Evolutionary conservation across 257 asterid species (phyloP), one percentile per base, ranked within the genome.

Genomic region (Salvia miltiorrhiza): DNA sequence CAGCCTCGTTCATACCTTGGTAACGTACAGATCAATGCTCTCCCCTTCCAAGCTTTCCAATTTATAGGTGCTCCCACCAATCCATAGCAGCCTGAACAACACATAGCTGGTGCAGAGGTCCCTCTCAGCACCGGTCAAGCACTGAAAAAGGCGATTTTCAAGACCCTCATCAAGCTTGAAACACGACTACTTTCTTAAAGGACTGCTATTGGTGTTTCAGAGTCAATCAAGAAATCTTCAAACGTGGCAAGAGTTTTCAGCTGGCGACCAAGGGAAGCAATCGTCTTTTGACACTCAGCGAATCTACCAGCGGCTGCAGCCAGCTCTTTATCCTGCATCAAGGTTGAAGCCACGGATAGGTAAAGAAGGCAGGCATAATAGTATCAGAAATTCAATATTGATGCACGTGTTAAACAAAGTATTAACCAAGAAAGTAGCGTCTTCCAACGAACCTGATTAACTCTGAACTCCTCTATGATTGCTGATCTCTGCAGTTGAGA

Each of bases 251-350:
- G 96, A 73, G 89, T 79, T 61, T 84, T 86, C 62, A 93, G 86
- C 85, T 93, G 96, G 59, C 82, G 80, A 35, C 84, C 83, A 20
- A 93, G 85, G 33, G 98, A 93, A 47, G 95, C 89, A 9, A 90
- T 93, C 13, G 97, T 93, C 76, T 86, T 84, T 75, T 88, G 96
- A 69, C 98, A 93, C 74, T 83, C 92, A 1, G 90, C 77, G 43
- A 90, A 88, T 76, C 82, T 87, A 63, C 71, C 65, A 33, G 97
- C 92, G 64, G 97, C 97, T 39, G 68, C 63, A 10, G 89, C 95
- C 82, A 93, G 6, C 62, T 87, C 92, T 63, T 76, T 80, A 39
- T 90, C 96, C 95, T 90, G 88, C 72, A 63, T 30, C 43, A 40
- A 14, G 4, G 11, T 32, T 11, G 30, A 32, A 69, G 26, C 10